Evolutionary conservation across 108 stramenopile genomes (phyloP).

Genomic region (Skeletonema costatum): DNA sequence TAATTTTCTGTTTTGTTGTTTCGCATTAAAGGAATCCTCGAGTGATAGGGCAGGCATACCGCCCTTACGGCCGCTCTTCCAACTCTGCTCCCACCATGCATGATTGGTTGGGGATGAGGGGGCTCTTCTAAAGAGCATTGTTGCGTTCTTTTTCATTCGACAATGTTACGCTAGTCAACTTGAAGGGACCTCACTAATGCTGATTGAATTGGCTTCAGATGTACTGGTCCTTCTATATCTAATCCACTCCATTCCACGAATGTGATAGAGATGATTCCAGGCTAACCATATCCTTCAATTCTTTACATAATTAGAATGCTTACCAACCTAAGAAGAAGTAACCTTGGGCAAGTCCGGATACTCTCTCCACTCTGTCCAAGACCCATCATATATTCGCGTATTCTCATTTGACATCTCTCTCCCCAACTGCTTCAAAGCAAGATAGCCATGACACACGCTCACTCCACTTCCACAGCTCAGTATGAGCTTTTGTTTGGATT

Average conservation of each 20-base stretch:
- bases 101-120: background rate
- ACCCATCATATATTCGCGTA: constrained; percentile 74
- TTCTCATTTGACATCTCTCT: constrained; percentile 48
- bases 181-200: background rate
- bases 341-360: constrained; percentile 38
- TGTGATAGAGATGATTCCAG: background rate
- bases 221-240: background rate
- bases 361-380: constrained; percentile 78
- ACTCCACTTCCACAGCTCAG: constrained; percentile 79
- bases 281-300: background rate
- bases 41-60: background rate
- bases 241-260: too few relatives aligned
- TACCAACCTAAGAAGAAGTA: background rate
- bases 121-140: background rate
- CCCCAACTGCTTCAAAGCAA: constrained; percentile 69
- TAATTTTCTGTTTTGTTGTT: background rate
- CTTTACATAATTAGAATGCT: background rate
- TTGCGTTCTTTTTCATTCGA: background rate
- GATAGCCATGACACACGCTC: constrained; percentile 66
- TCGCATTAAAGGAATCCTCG: background rate
- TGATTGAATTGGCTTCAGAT: background rate
- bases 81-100: background rate
- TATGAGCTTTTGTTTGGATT: constrained; percentile 48
- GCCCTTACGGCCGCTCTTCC: background rate
- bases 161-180: background rate